Base-by-base conservation (phyloP, 148 eudicot species). In the Euryodendron excelsum region DNA sequence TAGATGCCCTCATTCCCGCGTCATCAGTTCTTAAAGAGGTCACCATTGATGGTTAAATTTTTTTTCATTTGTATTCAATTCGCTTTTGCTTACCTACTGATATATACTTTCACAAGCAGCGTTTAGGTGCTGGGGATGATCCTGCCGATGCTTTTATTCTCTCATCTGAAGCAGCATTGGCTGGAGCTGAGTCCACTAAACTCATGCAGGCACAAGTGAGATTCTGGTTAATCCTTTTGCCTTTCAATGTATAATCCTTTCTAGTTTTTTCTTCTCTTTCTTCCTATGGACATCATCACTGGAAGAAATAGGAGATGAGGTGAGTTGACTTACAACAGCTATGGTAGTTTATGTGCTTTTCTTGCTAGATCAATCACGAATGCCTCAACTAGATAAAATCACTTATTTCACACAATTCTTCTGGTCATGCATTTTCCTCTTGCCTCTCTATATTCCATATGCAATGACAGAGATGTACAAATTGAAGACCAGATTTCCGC, bases 1-100 rank as follows among this genome's bases (percentile, higher is more conserved):
- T 95, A 78, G 99, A 95, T 85, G 99, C 99, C 75, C 94, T 93
- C 72, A 90, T 95, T 80, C 99, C 99, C 71, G 99, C 97, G 28
- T 82, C 87, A 25, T 78, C 87, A 78, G 88, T 86, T 81, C 92
- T 95, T 67, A 86, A 87, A 84, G 92, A 93, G 97, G 99, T 93
- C 62, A 76, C 52, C 4, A 10, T 62, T 74, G 65, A 64, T 82
- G 39, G 5, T 59, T 80, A 67, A 62, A 21, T 28, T 34, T 36
- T 78, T 65, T 52, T 1, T n/a, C 30, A 21, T 77, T 33, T 58
- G 2, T 13, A 41, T 56, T 41, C 74, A 50, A 50, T 58, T 41
- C 78, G 17, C 11, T 64, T 75, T 12, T 3, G 9, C 62, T 75
- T 75, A 28, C 41, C 27, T 80, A 34, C 66, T 84, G 48, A 68